Evolutionary conservation across 805 yeast genomes (phyloP).

Genomic region (Wickerhamomyces sydowiorum): DNA sequence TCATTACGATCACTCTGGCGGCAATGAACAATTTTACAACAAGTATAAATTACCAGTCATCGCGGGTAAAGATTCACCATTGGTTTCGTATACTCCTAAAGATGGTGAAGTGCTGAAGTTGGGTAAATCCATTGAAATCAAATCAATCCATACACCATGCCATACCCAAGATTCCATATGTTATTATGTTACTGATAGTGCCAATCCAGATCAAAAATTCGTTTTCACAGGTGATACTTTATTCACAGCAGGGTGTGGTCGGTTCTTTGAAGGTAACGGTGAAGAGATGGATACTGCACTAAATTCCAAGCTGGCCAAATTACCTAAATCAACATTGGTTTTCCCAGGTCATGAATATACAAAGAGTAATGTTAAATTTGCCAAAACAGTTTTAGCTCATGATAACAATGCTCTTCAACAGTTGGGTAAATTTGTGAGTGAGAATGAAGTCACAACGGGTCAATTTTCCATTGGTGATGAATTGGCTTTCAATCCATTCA

Average conservation of each 20-base stretch:
- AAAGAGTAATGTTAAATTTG: slow-evolving; percentile 70
- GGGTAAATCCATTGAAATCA: slow-evolving; percentile 59
- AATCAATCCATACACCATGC: slow-evolving; percentile 93
- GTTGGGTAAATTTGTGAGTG: slow-evolving; percentile 44
- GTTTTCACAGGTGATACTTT: slow-evolving; percentile 96
- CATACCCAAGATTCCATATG: slow-evolving; percentile 97
- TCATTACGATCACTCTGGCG: slow-evolving; percentile 93
- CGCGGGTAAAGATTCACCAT: slow-evolving; percentile 80
- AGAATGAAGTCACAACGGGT: slow-evolving; percentile 79
- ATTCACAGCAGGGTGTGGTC: slow-evolving; percentile 92
- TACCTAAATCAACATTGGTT: slow-evolving; percentile 68
- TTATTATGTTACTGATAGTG: slow-evolving; percentile 60
- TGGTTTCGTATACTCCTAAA: slow-evolving; percentile 64
- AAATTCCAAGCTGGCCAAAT: slow-evolving; percentile 46
- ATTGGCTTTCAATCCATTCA: slow-evolving; percentile 78
- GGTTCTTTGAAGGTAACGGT: slow-evolving; percentile 91
- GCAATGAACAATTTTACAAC: slow-evolving; percentile 43
- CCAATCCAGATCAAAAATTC: slow-evolving; percentile 54
- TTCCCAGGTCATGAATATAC: slow-evolving; percentile 98
- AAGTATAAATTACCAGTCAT: slow-evolving; percentile 50
- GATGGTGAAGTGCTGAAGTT: slow-evolving; percentile 56
- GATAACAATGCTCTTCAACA: slow-evolving; percentile 40
- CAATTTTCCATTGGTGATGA: slow-evolving; percentile 81
- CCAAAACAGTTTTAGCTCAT: slow-evolving; percentile 44
- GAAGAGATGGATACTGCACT: slow-evolving; percentile 73